Base-by-base conservation (phyloP, 2,329 filamentous ascomycete species). In the Microcera coccophila region DNA sequence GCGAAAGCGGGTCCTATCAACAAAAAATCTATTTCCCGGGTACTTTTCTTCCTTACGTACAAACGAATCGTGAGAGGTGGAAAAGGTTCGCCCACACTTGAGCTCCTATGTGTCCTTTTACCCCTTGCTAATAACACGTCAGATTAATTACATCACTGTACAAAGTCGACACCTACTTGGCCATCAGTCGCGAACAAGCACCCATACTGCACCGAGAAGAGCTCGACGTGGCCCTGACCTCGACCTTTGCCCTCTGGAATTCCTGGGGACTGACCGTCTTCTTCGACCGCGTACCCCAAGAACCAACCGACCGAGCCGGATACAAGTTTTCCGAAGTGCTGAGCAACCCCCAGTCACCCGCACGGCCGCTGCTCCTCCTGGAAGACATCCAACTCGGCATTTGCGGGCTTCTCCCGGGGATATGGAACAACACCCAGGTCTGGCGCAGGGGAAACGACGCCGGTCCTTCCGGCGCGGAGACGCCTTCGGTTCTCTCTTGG, bases 141-240 rank as follows among this genome's bases (percentile, higher is more conserved):
- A 71, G 68, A 37, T 40, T 71, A 7, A 60, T 63, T 2, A 32
- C 55, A 2, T 58, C 53, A 19, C 47, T 68, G 1, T 65, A 66
- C 42, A 70, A 70, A 39, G 52, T 72, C 19, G 70, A 72, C 43
- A 38, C 56, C 0, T 70, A 66, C 21, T 36, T 71, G 7, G 65
- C 64, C 1, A 21, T 50, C 62, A 7, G 52, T 58, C 22, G 61
- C 39, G 42, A 54, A 53, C 40, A 69, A 35, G 56, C 67, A 2
- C 55, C 62, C 0, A 39, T 59, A 0, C 42, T 71, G 0, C 55
- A 59, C 4, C 43, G 60, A 1, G 65, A 70, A 43, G 69, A 72
- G 40, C 47, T 72, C 1, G 61, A 68, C 12, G 50, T 67, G 4
- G 51, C 59, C 0, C 41, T 70, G 10, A 58, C 62, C 3, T 57